Percentiles rank a stretch among this genome's conserved stretches.
Conservation (phyloP, 495 filamentous ascomycete species). For the Collariella sp. region DNA sequence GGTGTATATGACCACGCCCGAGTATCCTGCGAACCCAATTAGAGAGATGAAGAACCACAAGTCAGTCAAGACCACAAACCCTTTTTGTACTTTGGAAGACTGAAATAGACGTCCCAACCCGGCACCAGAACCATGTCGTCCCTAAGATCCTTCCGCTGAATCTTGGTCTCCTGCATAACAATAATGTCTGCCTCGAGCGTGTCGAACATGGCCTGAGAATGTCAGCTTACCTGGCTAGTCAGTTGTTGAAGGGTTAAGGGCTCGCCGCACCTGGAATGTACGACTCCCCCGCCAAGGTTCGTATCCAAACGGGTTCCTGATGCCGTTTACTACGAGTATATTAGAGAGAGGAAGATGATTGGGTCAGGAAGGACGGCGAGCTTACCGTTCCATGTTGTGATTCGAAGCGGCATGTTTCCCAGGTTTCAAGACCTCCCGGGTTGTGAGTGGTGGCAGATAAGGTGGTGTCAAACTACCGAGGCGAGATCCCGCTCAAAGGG, state of each 20-base stretch:
- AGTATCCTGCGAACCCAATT: slow-evolving; percentile 60
- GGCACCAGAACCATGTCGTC: slow-evolving; percentile 96
- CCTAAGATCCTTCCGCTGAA: slow-evolving; percentile 83
- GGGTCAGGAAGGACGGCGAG: not conserved
- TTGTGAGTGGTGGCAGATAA: too few species aligned
- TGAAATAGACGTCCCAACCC: slow-evolving; percentile 96
- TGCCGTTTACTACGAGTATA: slow-evolving; percentile 68
- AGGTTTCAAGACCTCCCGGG: too few species aligned
- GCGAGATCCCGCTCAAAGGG: too few species aligned
- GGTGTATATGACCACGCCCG: slow-evolving; percentile 91
- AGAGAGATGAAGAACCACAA: not conserved
- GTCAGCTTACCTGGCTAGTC: not conserved
- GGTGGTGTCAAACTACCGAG: too few species aligned
- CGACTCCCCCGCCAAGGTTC: slow-evolving; percentile 86
- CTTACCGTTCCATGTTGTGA: slow-evolving; percentile 88
- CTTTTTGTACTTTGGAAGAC: slow-evolving; percentile 86
- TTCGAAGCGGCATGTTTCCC: slow-evolving; percentile 59
- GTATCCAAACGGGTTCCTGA: slow-evolving; percentile 93
- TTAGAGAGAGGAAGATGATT: not conserved
- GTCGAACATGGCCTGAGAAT: slow-evolving; percentile 75
- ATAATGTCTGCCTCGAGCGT: slow-evolving; percentile 89
- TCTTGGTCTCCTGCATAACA: slow-evolving; percentile 92
- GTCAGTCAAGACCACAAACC: slow-evolving; percentile 42
- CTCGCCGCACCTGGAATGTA: slow-evolving; percentile 60
- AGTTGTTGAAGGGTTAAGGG: not conserved